Base-by-base conservation (phyloP, 2,329 filamentous ascomycete species). In the Mycosphaerella arachidis region DNA sequence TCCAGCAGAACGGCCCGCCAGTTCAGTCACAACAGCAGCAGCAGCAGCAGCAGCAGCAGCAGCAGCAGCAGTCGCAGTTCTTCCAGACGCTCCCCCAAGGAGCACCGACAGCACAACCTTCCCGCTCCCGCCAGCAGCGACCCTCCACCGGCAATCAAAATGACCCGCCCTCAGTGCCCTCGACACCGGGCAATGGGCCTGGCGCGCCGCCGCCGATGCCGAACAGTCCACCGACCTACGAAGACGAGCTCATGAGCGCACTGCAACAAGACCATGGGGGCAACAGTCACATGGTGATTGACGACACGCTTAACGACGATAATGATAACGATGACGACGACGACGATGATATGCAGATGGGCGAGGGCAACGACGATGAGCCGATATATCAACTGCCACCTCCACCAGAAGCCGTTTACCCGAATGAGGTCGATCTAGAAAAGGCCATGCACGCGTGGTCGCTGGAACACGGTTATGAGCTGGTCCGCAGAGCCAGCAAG, bases 401-500 rank as follows among this genome's bases (percentile, higher is more conserved):
- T 6, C 71, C 71, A 20, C 71, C 71, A 6, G 70, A 73, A 57
- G 63, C 50, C 20, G 66, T 64, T 9, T 73, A 72, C 53, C 56
- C 63, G 4, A 63, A 56, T 48, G 63, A 66, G 37, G 66, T 64
- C 9, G 70, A 70, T 40, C 58, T 73, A 13, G 70, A 73, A 55
- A 66, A 70, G 46, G 63, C 64, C 3, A 67, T 73, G 24, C 71
- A 73, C 56, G 68, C 68, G 2, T 73, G 70, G 70, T 68, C 68
- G 16, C 59, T 69, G 4, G 70, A 71, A 57, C 71, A 73, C 48
- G 71, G 71, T 48, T 73, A 71, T 55, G 71, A 73, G 61, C 58
- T 72, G 18, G 71, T 73, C 1, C 66, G 70, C 6, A 64, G 71
- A 31, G 70, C 70, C 5, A 70, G 66, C 58, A 73, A 72, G 65